Conservation (phyloP, 208 protist genomes). For the Trypanosoma platydactyli region DNA sequence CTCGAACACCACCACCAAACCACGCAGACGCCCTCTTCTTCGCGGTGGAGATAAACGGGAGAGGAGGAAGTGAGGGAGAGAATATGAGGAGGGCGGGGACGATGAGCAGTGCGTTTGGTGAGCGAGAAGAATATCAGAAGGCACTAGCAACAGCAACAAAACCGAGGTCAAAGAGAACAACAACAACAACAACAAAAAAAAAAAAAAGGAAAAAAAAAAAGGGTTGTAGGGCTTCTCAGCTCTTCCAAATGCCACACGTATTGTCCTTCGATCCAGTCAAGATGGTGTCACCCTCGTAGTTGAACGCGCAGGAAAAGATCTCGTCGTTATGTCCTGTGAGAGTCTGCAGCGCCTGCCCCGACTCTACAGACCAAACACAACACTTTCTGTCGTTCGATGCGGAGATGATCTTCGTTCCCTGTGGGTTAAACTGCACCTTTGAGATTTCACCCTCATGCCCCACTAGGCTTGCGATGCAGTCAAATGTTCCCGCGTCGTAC, state of each 20-base stretch:
- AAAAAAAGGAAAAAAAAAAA: not conserved
- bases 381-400: slow-evolving; percentile 94
- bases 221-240: slow-evolving; percentile 25
- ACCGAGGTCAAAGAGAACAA: slow-evolving; percentile 22
- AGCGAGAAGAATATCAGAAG: too few relatives aligned
- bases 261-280: slow-evolving; percentile 97
- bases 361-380: slow-evolving; percentile 91
- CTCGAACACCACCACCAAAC: too few relatives aligned
- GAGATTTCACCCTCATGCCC: slow-evolving; percentile 95
- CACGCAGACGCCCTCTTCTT: too few relatives aligned
- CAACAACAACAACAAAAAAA: slow-evolving; percentile 1
- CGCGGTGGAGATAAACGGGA: too few relatives aligned
- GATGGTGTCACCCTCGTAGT: slow-evolving; percentile 95
- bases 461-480: slow-evolving; percentile 83
- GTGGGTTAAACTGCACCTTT: slow-evolving; percentile 95
- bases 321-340: slow-evolving; percentile 95
- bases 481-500: slow-evolving; percentile 90
- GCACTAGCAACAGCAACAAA: too few relatives aligned
- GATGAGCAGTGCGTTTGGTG: too few relatives aligned
- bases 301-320: slow-evolving; percentile 96
- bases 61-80: too few relatives aligned
- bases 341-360: slow-evolving; percentile 84
- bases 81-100: too few relatives aligned
- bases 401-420: slow-evolving; percentile 94
- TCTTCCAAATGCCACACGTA: slow-evolving; percentile 95